Percentiles rank a stretch among this genome's conserved stretches.
phyloP scores from a whole-genome alignment of 2,329 filamentous ascomycete genomes.

The Xylogone sp. region DNA sequence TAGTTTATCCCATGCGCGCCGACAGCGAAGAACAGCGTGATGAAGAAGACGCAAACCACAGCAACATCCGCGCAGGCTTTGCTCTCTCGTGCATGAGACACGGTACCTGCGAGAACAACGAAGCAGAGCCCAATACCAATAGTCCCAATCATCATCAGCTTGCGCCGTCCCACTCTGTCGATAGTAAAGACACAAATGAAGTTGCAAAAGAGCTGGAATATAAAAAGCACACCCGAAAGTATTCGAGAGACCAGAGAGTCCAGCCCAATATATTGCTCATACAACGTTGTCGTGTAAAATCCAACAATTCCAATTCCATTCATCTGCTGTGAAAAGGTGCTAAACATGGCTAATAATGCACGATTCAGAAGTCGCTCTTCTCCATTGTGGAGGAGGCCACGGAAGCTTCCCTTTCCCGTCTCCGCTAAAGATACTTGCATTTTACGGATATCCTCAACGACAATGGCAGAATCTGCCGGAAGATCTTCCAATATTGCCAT shows the following conservation, averaged over 20 bases:
- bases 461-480: conserved; percentile 24
- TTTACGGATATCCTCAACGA: conserved; percentile 33
- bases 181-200: conserved; percentile 31
- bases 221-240: conserved; percentile 29
- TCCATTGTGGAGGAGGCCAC: conserved; percentile 40
- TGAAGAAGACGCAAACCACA: conserved; percentile 53
- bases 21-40: conserved; percentile 54
- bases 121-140: conserved; percentile 59
- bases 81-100: conserved; percentile 36
- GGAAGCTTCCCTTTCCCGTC: conserved; percentile 42
- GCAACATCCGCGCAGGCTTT: conserved; percentile 30
- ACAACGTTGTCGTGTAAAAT: conserved; percentile 11
- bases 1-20: conserved; percentile 55
- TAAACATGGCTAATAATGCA: conserved; percentile 41
- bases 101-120: conserved; percentile 54
- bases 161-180: conserved; percentile 58
- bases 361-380: conserved; percentile 46
- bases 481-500: conserved; percentile 32
- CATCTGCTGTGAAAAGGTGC: conserved; percentile 46
- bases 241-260: conserved; percentile 3
- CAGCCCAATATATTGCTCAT: conserved; percentile 8
- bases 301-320: conserved; percentile 10
- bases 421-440: conserved; percentile 49
- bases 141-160: conserved; percentile 68
- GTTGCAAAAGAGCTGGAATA: conserved; percentile 20